Evolutionary conservation across 148 eudicot genomes (phyloP), one percentile per base, ranked within the genome.

Genomic region (Rhododendron molle): DNA sequence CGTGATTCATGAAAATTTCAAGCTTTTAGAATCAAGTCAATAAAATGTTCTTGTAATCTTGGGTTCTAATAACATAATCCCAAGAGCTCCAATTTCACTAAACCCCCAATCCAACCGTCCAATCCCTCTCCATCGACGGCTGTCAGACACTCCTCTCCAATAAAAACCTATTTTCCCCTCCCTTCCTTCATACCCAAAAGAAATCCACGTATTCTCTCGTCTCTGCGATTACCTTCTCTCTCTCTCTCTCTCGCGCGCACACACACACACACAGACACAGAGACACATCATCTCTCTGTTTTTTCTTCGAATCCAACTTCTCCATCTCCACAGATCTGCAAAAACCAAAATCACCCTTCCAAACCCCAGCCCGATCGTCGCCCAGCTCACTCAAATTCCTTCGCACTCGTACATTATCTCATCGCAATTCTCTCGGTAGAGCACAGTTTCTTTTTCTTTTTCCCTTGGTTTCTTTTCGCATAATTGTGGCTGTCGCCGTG

Each of bases 101-200:
- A 81, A 81, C 71, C 0, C 0, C 83, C 44, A 36, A 58, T 81
- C 83, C 44, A 18, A 56, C 83, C 83, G 83, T 34, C 46, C 46
- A 21, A 32, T 81, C 60, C 28, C 20, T 7, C 83, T 5, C 7
- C 62, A 81, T 56, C 83, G 71, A 81, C 71, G 83, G 83, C 46
- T 81, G 10, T 81, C 14, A 67, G 4, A 8, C 73, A 9, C 73
- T 67, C 80, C 12, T 76, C 52, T 21, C 80, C 13, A 43, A 38
- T 34, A 73, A 73, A 30, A 73, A 40, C 46, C 49, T 3, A n/a
- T 32, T 81, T 50, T 44, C 5, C 13, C 36, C 5, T 5, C 36
- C n/a, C 23, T 11, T 38, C 40, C 21, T 40, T 20, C 3, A 81
- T 26, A 54, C 32, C 16, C 36, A 36, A 32, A 30, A 2, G 26